These are phyloP conservation scores for Thinopyrum elongatum DNA, from an alignment of 176 grass and related monocot genomes.

Conservation along the genomic window DNA sequence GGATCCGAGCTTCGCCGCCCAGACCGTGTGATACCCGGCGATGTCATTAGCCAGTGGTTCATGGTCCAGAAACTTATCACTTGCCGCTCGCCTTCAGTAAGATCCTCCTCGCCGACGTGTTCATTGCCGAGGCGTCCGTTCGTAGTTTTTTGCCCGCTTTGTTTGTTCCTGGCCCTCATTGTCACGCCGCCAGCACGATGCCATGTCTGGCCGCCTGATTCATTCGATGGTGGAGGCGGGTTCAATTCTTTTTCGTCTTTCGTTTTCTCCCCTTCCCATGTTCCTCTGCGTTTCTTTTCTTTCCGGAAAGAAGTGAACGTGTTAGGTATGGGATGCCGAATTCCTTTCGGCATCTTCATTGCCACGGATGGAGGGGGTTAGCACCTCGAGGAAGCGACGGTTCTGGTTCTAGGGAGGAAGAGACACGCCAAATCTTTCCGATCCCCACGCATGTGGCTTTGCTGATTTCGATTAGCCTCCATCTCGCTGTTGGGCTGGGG, in stretches of 20 bases:
- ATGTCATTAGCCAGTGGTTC: too few species aligned
- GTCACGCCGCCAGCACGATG: not conserved
- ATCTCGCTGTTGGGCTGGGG: not conserved
- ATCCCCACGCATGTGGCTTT: not conserved
- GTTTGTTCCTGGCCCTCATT: not conserved
- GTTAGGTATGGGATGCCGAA: constrained; percentile 22
- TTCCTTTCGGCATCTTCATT: constrained; percentile 26
- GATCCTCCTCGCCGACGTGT: too few species aligned
- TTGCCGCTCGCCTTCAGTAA: too few species aligned
- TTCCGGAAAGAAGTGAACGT: not conserved
- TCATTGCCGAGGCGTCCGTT: too few species aligned
- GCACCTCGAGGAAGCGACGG: constrained; percentile 2
- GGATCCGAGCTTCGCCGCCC: too few species aligned
- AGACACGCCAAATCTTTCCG: constrained; percentile 35
- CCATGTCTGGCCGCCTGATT: not conserved
- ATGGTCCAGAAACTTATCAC: too few species aligned
- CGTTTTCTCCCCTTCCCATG: not conserved
- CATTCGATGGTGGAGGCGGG: too few species aligned
- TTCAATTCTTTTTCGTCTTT: not conserved
- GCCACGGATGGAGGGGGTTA: constrained; percentile 3
- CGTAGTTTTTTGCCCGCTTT: too few species aligned
- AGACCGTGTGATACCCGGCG: too few species aligned
- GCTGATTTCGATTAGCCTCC: constrained; percentile 8
- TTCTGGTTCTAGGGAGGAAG: not conserved
- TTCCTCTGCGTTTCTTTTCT: not conserved